Percentiles rank a stretch among this genome's conserved stretches.
Conservation (phyloP, 805 yeast genomes). For the Teunomyces stri region DNA sequence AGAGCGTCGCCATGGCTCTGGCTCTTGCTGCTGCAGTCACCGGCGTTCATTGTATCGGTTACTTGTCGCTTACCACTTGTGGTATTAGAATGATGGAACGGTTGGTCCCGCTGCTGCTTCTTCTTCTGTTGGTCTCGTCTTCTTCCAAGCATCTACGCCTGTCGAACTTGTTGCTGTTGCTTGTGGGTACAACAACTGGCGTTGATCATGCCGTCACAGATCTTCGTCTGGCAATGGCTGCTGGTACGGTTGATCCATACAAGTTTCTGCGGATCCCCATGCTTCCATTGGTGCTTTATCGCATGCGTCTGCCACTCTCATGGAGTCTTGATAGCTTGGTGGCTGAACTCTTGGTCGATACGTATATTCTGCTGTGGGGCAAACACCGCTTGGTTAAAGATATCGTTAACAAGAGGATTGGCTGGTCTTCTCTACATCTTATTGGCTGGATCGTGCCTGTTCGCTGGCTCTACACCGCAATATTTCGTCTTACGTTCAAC, state of each 20-base stretch:
- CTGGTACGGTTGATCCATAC: slow-evolving; percentile 34
- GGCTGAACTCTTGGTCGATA: slow-evolving; percentile 33
- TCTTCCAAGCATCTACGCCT: no score
- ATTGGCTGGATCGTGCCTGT: slow-evolving; percentile 33
- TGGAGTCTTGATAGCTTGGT: slow-evolving; percentile 4
- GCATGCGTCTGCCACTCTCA: slow-evolving; percentile 25
- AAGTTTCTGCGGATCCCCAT: slow-evolving; percentile 37
- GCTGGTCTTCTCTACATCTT: slow-evolving; percentile 16
- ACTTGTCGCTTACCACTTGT: slow-evolving; percentile 35
- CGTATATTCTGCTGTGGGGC: slow-evolving; percentile 39
- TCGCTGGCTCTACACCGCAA: slow-evolving; percentile 36
- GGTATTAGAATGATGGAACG: slow-evolving; percentile 38
- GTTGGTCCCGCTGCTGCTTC: slow-evolving; percentile 31
- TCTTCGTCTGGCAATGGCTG: slow-evolving; percentile 29
- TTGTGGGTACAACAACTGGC: slow-evolving; percentile 16
- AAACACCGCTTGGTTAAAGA: slow-evolving; percentile 27
- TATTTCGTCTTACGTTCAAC: slow-evolving; percentile 33
- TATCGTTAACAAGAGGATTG: slow-evolving; percentile 5
- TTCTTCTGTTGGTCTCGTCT: no score
- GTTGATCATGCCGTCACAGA: slow-evolving; percentile 12
- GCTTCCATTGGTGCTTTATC: slow-evolving; percentile 37
- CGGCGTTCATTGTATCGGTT: slow-evolving; percentile 39
- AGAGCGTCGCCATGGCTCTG: slow-evolving; percentile 30
- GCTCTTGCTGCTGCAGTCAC: slow-evolving; percentile 40
- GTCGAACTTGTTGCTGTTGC: slow-evolving; percentile 1